A percentile compares a stretch with the other conserved stretches of the same genome.
These are phyloP conservation scores for Metrosideros polymorpha DNA, from an alignment of 441 rosid species.

Conservation along the genomic window DNA sequence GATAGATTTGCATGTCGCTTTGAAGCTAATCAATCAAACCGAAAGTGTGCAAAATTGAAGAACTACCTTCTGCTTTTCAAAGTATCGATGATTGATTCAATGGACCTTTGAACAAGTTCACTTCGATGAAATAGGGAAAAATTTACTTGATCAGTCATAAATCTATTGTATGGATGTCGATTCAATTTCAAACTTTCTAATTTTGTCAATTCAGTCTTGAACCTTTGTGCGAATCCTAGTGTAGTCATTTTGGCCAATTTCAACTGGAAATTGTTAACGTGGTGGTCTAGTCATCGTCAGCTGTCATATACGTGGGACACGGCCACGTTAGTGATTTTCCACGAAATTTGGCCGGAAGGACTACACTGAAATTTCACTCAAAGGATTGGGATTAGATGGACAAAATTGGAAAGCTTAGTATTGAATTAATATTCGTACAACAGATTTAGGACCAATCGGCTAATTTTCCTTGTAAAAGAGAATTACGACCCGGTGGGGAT, in stretches of 20 bases:
- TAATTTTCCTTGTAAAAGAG: neutral
- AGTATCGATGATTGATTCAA: neutral
- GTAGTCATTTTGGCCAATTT: fast-evolving
- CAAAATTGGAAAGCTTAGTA: fast-evolving
- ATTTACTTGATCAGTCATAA: neutral
- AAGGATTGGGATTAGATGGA: fast-evolving
- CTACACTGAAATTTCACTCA: neutral
- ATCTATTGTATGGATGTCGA: fast-evolving
- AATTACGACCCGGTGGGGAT: neutral
- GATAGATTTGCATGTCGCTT: neutral
- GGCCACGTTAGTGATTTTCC: fast-evolving
- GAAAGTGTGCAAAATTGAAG: neutral
- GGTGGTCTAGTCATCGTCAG: fast-evolving
- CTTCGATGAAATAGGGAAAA: neutral
- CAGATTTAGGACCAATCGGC: neutral
- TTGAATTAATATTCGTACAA: neutral
- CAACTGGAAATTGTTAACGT: fast-evolving
- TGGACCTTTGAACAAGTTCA: neutral
- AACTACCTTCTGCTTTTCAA: neutral
- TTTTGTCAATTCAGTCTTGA: fast-evolving
- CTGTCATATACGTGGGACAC: no score
- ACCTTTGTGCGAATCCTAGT: fast-evolving
- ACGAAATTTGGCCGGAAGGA: neutral
- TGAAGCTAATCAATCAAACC: neutral
- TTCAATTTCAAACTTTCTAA: neutral